A percentile compares a stretch with the other conserved stretches of the same genome.
Evolutionary conservation across 345 rosid genomes (phyloP).

Genomic region (Eucalyptus sideroxylon): DNA sequence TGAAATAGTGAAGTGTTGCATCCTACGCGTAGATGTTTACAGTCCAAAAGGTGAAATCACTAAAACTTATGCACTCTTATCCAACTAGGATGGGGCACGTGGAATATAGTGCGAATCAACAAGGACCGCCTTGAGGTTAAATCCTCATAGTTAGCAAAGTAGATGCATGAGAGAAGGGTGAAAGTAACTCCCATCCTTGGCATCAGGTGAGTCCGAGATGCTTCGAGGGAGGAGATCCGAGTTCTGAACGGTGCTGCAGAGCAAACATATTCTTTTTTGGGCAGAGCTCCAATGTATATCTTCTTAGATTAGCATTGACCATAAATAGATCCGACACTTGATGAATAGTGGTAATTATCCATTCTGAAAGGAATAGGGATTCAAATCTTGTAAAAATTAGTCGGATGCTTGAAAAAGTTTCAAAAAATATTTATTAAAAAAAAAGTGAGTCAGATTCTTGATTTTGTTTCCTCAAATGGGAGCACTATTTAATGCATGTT

Average conservation of each 20-base stretch:
- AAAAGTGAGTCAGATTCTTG: too few species aligned
- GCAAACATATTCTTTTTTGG: background rate
- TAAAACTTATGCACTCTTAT: background rate
- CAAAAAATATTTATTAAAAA: too few species aligned
- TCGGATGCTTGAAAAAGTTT: background rate
- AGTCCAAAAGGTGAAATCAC: background rate
- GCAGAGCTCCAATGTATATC: background rate
- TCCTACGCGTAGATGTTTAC: background rate
- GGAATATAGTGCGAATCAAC: background rate
- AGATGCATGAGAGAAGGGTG: background rate
- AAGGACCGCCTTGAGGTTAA: background rate
- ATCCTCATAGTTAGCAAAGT: background rate
- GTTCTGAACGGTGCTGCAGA: background rate
- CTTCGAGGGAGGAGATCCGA: background rate
- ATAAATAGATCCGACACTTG: background rate
- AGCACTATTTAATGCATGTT: too few species aligned
- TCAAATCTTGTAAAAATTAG: background rate
- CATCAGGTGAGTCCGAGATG: background rate
- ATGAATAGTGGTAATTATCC: background rate
- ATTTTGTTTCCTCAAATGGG: too few species aligned
- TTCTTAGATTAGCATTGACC: background rate
- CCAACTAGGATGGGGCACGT: background rate
- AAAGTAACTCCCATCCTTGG: background rate
- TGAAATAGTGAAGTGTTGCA: background rate
- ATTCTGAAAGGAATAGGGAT: background rate